phyloP scores from a whole-genome alignment of 2,329 filamentous ascomycete genomes.

The Macrophomina tecta region DNA sequence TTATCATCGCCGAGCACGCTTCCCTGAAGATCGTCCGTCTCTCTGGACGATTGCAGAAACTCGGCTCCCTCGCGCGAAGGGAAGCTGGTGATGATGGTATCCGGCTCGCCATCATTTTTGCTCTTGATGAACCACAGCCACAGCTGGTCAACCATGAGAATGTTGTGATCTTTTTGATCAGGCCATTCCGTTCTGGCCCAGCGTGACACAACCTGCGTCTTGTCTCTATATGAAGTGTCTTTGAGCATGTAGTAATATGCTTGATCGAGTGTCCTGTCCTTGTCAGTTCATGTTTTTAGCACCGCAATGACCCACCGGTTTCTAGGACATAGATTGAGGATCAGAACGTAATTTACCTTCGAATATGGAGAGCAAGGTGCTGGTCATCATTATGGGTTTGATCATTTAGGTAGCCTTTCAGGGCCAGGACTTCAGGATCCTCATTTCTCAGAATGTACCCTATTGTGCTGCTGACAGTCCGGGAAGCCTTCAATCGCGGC shows the following conservation, averaged over 20 bases:
- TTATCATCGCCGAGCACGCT: constrained; percentile 22
- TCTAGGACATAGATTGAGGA: too few species aligned
- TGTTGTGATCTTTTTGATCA: constrained; percentile 55
- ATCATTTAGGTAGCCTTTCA: constrained; percentile 7
- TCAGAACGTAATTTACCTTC: neutral
- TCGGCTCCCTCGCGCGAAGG: constrained; percentile 19
- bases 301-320: too few species aligned
- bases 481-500: neutral
- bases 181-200: constrained; percentile 3
- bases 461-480: neutral
- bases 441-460: too few species aligned
- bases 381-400: constrained; percentile 4
- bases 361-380: neutral
- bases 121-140: constrained; percentile 67
- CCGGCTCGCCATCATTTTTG: neutral
- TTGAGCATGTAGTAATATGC: constrained; percentile 26
- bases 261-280: constrained; percentile 9
- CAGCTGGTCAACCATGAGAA: constrained; percentile 73
- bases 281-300: neutral
- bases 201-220: constrained; percentile 24
- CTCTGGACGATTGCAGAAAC: neutral
- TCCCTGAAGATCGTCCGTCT: constrained; percentile 26
- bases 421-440: neutral
- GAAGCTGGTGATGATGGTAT: constrained; percentile 16
- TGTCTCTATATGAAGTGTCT: constrained; percentile 18